Base-by-base conservation (phyloP, 768 basidiomycete genomes). In the Russula foetens region DNA sequence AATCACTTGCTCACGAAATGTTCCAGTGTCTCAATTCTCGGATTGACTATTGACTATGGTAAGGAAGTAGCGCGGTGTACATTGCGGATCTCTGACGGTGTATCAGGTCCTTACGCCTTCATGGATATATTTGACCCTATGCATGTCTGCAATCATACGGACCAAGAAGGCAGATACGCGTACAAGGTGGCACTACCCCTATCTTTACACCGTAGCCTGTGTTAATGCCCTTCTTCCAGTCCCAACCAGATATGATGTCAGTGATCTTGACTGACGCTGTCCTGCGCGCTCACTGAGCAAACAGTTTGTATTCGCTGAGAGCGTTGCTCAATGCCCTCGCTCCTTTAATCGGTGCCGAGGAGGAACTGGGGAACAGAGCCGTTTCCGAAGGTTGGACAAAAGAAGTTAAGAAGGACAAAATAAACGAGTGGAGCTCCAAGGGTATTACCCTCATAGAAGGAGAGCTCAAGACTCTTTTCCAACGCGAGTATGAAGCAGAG, bases 81-180 rank as follows among this genome's bases (percentile, higher is more conserved):
- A 15, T 47, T 45, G 31, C 7, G 21, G n/a, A 44, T 59, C 49
- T 56, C 56, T 58, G 26, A 58, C 54, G 28, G 44, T 52, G 15
- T 14, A 28, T 29, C 63, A 86, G 92, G 91, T 8, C 94, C 94
- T 31, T 97, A 88, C 65, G 90, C 92, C 0, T 95, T 92, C 74
- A 97, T 96, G 94, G 95, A 98, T 69, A 83, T 93, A 4, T 98
- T 88, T 67, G 86, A 96, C 65, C 70, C 83, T 0, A 74, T 76
- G 53, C 95, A 97, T 66, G 86, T 98, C 56, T 98, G 95, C 76
- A 98, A 95, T 67, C 92, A 95, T 71, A 83, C 83, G 1, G 93
- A 97, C 67, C 81, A 82, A 50, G 78, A 77, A 58, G 89, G 88
- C 17, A 79, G 91, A 46, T 94, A 93, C 67, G 79, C 88, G 2